Base-by-base conservation (phyloP, 2,329 filamentous ascomycete species). In the Magnaporthales sp. region DNA sequence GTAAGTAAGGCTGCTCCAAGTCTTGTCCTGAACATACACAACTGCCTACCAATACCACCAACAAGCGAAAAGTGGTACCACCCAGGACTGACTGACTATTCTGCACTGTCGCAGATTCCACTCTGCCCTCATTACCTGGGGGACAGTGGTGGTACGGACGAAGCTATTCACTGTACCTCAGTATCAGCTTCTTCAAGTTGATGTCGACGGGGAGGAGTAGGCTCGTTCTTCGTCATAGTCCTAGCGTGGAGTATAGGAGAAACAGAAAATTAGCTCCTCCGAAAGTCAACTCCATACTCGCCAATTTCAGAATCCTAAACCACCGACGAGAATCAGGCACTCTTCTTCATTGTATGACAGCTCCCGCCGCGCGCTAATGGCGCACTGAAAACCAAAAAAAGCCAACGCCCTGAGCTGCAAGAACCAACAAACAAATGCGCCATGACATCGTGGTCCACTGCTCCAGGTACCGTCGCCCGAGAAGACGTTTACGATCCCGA, bases 401-500 rank as follows among this genome's bases (percentile, higher is more conserved):
- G 46, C 30, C 27, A 61, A 38, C 32, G 58, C 68, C n/a, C 61
- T 66, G 38, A 63, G 32, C 46, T 63, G 65, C 62, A 62, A 66
- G 68, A 70, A 68, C 68, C n/a, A 67, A 72, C 67, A 73, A 74
- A 68, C 73, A 67, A 69, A 72, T 70, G 74, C 75, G 76, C 71
- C 72, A 80, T 80, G 78, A 78, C 74, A 75, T 78, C 77, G 72
- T 74, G 75, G 70, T 74, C 77, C 68, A 72, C 71, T 67, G 73
- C 73, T 71, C 70, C 56, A 54, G 64, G n/a, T 65, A 54, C 22
- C 29, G 7, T 29, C 51, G 51, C 51, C 64, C 54, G 29, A 65
- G 67, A 67, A 74, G 78, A 80, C 65, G 74, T 76, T 65, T 81
- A 79, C 72, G 79, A 81, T 69, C 75, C 79, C 70, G 79, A 82